These are phyloP conservation scores for Ceratobasidium sp. DNA, from an alignment of 1,284 basidiomycete species.

Conservation along the genomic window DNA sequence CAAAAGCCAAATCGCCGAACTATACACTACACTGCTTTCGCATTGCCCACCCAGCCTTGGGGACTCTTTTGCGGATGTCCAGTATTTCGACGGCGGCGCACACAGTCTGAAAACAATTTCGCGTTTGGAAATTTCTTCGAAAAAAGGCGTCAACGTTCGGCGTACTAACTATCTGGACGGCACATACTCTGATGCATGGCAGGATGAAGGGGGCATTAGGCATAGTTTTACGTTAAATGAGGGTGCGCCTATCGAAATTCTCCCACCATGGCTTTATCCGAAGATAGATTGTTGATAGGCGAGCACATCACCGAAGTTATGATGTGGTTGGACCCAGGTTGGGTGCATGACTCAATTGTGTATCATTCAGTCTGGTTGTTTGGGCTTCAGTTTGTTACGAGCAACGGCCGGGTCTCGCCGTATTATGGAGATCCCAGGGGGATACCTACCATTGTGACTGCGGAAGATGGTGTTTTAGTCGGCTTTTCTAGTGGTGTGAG, in stretches of 20 bases:
- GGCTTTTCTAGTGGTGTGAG: background rate
- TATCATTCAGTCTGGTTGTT: background rate
- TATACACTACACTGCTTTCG: conserved; percentile 10
- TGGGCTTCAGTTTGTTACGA: conserved; percentile 29
- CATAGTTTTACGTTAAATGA: conserved; percentile 1
- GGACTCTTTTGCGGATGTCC: too few relatives aligned
- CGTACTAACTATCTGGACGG: background rate
- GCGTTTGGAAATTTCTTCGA: background rate
- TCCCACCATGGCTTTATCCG: background rate
- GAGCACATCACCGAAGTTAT: conserved; percentile 29
- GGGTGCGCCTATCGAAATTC: background rate
- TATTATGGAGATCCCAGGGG: conserved; percentile 9
- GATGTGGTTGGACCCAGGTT: too few relatives aligned
- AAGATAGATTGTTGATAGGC: background rate
- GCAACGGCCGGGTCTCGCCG: conserved; percentile 4
- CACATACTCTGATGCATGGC: background rate
- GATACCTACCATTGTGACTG: background rate
- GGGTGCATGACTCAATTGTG: too few relatives aligned
- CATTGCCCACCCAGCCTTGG: background rate
- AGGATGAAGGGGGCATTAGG: background rate
- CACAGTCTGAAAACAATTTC: conserved; percentile 7
- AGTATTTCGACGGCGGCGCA: background rate
- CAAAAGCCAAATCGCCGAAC: background rate
- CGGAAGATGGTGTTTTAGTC: conserved; percentile 11
- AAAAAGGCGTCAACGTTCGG: background rate